Percentiles rank a stretch among this genome's conserved stretches.
Evolutionary conservation across 2,329 filamentous ascomycete species (phyloP).

Genomic region (Scorias spongiosa): DNA sequence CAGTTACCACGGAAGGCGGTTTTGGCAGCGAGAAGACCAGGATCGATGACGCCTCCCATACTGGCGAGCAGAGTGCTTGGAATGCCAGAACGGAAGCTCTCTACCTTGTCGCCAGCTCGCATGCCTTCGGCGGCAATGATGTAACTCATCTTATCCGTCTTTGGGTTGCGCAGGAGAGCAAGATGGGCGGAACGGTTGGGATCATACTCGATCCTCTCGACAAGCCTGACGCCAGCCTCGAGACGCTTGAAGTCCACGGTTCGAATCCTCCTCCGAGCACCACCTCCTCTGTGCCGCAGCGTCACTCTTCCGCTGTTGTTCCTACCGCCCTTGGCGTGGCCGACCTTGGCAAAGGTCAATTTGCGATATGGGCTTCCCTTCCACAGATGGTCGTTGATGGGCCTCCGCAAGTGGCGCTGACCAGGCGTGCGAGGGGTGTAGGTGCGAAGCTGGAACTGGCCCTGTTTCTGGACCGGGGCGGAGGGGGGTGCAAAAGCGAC

Average conservation of each 20-base stretch:
- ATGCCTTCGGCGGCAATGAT: slow-evolving; percentile 92
- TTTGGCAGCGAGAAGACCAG: slow-evolving; percentile 86
- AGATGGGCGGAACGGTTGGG: slow-evolving; percentile 88
- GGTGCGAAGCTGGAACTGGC: slow-evolving; percentile 47
- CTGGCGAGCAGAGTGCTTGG: slow-evolving; percentile 71
- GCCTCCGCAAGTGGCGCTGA: slow-evolving; percentile 76
- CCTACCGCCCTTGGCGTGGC: slow-evolving; percentile 80
- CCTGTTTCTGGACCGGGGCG: slow-evolving; percentile 20
- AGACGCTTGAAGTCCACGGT: slow-evolving; percentile 77
- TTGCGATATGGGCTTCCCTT: slow-evolving; percentile 72
- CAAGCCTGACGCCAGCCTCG: slow-evolving; percentile 65
- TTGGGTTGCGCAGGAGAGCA: slow-evolving; percentile 63
- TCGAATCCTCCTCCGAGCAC: slow-evolving; percentile 79
- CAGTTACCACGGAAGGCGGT: slow-evolving; percentile 93
- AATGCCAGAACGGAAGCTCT: slow-evolving; percentile 84
- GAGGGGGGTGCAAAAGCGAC: slow-evolving; percentile 16
- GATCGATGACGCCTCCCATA: slow-evolving; percentile 88
- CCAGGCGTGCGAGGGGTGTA: slow-evolving; percentile 92
- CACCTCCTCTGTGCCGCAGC: slow-evolving; percentile 82
- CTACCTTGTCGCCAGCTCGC: slow-evolving; percentile 76
- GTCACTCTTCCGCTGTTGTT: slow-evolving; percentile 79
- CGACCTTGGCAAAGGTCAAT: slow-evolving; percentile 83
- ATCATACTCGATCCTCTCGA: slow-evolving; percentile 93
- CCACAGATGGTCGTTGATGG: slow-evolving; percentile 94
- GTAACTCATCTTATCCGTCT: slow-evolving; percentile 66